Percentiles rank a stretch among this genome's conserved stretches.
Evolutionary conservation across 1,284 basidiomycete species (phyloP).

Genomic region (Exobasidium rhododendri): DNA sequence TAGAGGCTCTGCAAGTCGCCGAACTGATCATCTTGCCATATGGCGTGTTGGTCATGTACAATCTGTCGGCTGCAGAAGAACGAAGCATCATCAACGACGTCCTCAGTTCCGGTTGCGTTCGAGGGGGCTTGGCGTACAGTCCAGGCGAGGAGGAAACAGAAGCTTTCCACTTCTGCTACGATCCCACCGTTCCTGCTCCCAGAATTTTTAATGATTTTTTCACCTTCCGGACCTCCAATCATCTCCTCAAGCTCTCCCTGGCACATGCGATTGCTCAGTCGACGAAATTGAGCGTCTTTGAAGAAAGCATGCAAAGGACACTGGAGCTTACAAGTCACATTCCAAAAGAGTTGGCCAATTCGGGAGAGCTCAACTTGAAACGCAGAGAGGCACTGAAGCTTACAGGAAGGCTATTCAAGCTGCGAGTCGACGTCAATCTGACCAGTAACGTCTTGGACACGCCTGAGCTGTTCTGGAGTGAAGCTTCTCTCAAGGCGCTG

Average conservation of each 20-base stretch:
- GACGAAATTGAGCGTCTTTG: slow-evolving; percentile 84
- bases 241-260: slow-evolving; percentile 68
- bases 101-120: slow-evolving; percentile 43
- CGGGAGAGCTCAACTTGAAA: slow-evolving; percentile 73
- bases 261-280: slow-evolving; percentile 92
- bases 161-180: slow-evolving; percentile 61
- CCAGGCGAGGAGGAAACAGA: slow-evolving; percentile 44
- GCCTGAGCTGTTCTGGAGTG: slow-evolving; percentile 91
- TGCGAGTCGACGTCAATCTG: slow-evolving; percentile 84
- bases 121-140: slow-evolving; percentile 28
- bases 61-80: slow-evolving; percentile 50
- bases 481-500: slow-evolving; percentile 79
- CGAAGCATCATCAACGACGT: slow-evolving; percentile 49
- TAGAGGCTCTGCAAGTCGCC: slow-evolving; percentile 49
- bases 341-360: slow-evolving; percentile 76
- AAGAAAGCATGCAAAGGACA: slow-evolving; percentile 74
- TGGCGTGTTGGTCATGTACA: slow-evolving; percentile 54
- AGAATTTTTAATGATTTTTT: slow-evolving; percentile 80
- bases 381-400: slow-evolving; percentile 80
- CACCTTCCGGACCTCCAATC: slow-evolving; percentile 67
- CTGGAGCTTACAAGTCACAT: slow-evolving; percentile 77
- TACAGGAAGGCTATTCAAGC: slow-evolving; percentile 81
- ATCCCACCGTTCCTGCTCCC: slow-evolving; percentile 74
- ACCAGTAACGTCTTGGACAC: slow-evolving; percentile 89
- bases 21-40: slow-evolving; percentile 53